phyloP scores from a whole-genome alignment of 2,329 filamentous ascomycete genomes.

The Hypoxylon sp. region DNA sequence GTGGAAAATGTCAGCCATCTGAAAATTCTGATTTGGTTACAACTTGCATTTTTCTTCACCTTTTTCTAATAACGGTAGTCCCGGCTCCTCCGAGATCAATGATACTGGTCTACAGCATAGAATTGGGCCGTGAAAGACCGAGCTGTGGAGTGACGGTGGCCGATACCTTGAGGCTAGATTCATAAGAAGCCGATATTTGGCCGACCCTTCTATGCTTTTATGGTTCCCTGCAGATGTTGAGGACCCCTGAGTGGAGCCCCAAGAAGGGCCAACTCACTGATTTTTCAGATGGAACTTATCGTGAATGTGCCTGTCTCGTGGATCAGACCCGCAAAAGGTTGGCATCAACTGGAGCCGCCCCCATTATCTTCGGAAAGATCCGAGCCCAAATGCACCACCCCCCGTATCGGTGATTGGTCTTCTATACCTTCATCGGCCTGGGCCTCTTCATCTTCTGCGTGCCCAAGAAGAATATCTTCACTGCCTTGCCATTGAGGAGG shows the following conservation, averaged over 20 bases:
- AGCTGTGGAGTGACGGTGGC: constrained; percentile 44
- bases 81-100: constrained; percentile 28
- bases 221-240: constrained; percentile 33
- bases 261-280: constrained; percentile 17
- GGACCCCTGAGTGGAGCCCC: constrained; percentile 30
- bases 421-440: constrained; percentile 50
- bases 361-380: constrained; percentile 32
- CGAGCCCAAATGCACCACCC: constrained; percentile 23
- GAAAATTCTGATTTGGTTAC: constrained; percentile 25
- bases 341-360: constrained; percentile 27
- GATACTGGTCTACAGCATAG: constrained; percentile 29
- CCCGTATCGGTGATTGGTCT: constrained; percentile 23
- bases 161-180: constrained; percentile 38
- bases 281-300: constrained; percentile 31
- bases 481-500: constrained; percentile 77
- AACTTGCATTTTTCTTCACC: constrained; percentile 15
- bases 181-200: constrained; percentile 44
- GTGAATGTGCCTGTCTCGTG: constrained; percentile 25
- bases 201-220: constrained; percentile 42
- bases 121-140: constrained; percentile 45
- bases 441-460: constrained; percentile 56
- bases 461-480: constrained; percentile 70
- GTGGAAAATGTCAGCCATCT: constrained; percentile 29
- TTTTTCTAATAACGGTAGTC: constrained; percentile 22
- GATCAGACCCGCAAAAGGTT: constrained; percentile 28